Base-by-base conservation (phyloP, 78 protist species). In the Diacronema lutheri region DNA sequence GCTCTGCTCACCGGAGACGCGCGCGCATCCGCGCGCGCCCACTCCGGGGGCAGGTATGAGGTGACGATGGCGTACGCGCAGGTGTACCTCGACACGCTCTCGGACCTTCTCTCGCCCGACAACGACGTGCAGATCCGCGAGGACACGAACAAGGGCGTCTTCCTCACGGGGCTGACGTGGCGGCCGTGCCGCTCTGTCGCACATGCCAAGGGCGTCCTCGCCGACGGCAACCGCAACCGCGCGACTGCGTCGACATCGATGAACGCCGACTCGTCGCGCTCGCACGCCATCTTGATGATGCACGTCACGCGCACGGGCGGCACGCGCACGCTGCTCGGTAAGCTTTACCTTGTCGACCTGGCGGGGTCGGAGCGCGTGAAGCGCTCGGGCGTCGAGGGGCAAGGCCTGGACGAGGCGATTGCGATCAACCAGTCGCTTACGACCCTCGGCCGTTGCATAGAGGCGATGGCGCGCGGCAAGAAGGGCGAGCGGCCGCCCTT, bases 361-460 rank as follows among this genome's bases (percentile, higher is more conserved):
- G 98, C 97, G 25, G 97, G 98, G 21, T 91, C 94, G 25, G 98
- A 96, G 84, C 93, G 93, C 50, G 82, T 94, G 35, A 41, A 86
- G 14, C 93, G 93, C 76, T 38, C 56, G 13, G 77, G 77, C 56
- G 69, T 92, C 44, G 20, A 80, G 50, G 77, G 77, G 9, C 26
- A 58, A 29, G 50, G 56, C 35, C 79, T 92, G 10, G 91, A 90
- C n/a, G 96, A 95, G 80, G 97, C 97, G 14, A 94, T 94, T 86
- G 71, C 89, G 79, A 96, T 96, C 84, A 96, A 95, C 86, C 93
- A 94, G 55, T 93, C 96, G 31, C 90, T 95, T 50, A 64, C 93
- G 25, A 82, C 96, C 26, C 93, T 96, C 40, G 97, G 98, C n/a
- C 84, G 86, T 38, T 96, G 93, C 40, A 95, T 96, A 60, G 92